Conservation (phyloP, 208 protist genomes). For the Leishmania guyanensis region DNA sequence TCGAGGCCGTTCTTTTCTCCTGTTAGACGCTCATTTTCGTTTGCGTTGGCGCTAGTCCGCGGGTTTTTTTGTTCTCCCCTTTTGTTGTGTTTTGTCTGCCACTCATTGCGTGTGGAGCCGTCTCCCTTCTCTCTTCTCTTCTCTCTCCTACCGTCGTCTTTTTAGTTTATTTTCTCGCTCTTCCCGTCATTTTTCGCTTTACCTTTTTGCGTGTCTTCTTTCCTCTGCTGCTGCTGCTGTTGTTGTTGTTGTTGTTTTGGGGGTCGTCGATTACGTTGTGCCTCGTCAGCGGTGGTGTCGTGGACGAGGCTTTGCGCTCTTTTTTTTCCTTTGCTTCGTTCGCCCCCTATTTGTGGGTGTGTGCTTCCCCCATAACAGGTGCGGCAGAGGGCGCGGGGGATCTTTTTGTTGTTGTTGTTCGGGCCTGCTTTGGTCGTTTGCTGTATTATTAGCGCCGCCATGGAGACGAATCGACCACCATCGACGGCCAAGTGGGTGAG, state of each 20-base stretch:
- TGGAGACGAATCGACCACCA: conserved; percentile 22
- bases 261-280: neutral
- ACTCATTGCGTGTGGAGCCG: neutral
- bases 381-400: neutral
- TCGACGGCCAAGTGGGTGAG: conserved; percentile 34
- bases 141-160: neutral
- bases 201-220: neutral
- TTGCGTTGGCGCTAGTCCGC: neutral
- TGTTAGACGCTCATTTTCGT: neutral
- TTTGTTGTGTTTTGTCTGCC: neutral
- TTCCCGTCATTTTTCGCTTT: neutral
- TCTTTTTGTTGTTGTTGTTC: neutral
- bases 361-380: neutral
- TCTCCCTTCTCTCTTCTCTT: neutral
- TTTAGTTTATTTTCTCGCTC: neutral
- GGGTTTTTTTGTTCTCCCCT: neutral
- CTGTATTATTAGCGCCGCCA: neutral
- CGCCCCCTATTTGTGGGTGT: neutral
- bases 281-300: neutral
- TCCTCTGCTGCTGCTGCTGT: neutral
- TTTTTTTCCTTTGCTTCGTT: neutral
- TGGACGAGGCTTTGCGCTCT: neutral
- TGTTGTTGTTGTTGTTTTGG: neutral
- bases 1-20: neutral
- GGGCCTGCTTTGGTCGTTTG: no score